Evolutionary conservation across 1,284 basidiomycete genomes (phyloP).

Genomic region (Boletellus dicymbophilus): DNA sequence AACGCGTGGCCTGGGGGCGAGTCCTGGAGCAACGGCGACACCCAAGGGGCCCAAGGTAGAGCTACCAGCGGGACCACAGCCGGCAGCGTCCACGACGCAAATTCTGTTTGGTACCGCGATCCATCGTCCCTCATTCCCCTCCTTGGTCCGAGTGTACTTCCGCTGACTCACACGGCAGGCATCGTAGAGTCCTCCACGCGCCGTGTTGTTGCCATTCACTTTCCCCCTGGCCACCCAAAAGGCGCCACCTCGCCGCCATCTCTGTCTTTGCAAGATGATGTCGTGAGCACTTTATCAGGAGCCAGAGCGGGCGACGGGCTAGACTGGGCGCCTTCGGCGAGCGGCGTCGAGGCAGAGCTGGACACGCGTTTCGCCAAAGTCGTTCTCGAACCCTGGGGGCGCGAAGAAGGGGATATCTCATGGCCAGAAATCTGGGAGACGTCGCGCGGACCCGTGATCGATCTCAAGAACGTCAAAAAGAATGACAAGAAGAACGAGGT

Average conservation of each 20-base stretch:
- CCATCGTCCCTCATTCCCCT: conserved; percentile 35
- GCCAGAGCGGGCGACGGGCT: not conserved
- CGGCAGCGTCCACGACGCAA: conserved; percentile 4
- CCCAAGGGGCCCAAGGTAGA: conserved; percentile 11
- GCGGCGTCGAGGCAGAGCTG: conserved; percentile 52
- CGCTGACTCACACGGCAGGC: conserved; percentile 51
- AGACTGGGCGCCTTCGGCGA: conserved; percentile 32
- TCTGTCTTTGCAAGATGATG: too few relatives aligned
- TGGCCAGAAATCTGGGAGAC: conserved; percentile 41
- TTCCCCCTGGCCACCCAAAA: conserved; percentile 23
- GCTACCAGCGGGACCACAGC: not conserved
- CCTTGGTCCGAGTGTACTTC: conserved; percentile 47
- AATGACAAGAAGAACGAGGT: not conserved
- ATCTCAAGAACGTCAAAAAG: conserved; percentile 17
- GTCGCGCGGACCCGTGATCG: conserved; percentile 44
- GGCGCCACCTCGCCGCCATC: not conserved
- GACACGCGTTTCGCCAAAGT: conserved; percentile 48
- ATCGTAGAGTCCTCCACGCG: conserved; percentile 53
- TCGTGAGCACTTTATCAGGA: not conserved
- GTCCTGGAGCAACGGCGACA: conserved; percentile 6
- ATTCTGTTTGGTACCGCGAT: conserved; percentile 29
- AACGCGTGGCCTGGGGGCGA: conserved; percentile 16
- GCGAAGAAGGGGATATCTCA: conserved; percentile 41
- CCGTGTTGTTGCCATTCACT: conserved; percentile 37
- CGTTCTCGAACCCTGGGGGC: conserved; percentile 56